Evolutionary conservation across 1,284 basidiomycete genomes (phyloP).

Genomic region (Cutaneotrichosporon dermatis): DNA sequence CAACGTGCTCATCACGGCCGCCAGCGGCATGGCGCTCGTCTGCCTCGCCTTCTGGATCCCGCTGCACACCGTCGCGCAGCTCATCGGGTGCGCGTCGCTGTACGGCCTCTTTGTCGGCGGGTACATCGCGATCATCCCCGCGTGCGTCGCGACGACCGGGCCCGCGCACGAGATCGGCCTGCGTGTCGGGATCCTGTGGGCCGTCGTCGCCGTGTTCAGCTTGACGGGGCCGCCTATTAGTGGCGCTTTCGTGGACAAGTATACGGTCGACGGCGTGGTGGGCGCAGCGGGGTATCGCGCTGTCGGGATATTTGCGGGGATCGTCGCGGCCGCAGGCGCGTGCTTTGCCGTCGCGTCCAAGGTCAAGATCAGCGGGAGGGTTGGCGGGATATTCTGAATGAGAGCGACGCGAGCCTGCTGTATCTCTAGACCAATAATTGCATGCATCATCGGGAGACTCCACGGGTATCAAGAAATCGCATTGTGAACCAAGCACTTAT

Average conservation of each 20-base stretch:
- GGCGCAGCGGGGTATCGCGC: no score
- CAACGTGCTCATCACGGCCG: constrained; percentile 38
- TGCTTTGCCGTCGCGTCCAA: no score
- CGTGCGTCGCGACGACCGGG: constrained; percentile 25
- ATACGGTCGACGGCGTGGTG: neutral
- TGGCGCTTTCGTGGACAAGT: constrained; percentile 20
- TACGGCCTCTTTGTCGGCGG: constrained; percentile 40
- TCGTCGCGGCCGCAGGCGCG: no score
- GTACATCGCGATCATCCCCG: constrained; percentile 29
- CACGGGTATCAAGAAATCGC: no score
- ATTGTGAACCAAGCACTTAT: no score
- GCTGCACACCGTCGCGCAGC: constrained; percentile 20
- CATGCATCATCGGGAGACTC: no score
- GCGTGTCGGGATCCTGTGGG: constrained; percentile 27
- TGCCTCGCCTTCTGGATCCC: constrained; percentile 28
- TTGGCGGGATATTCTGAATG: no score
- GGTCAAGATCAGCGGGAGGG: no score
- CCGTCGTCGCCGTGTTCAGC: constrained; percentile 26
- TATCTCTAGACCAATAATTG: no score
- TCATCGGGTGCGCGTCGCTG: constrained; percentile 40
- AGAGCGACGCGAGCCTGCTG: no score
- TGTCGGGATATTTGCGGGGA: no score
- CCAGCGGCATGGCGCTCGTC: constrained; percentile 17
- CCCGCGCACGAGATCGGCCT: constrained; percentile 27
- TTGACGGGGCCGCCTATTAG: constrained; percentile 42